A percentile compares a stretch with the other conserved stretches of the same genome.
These are phyloP conservation scores for Phytopythium kandeliae DNA, from an alignment of 352 stramenopile genomes.

Conservation along the genomic window DNA sequence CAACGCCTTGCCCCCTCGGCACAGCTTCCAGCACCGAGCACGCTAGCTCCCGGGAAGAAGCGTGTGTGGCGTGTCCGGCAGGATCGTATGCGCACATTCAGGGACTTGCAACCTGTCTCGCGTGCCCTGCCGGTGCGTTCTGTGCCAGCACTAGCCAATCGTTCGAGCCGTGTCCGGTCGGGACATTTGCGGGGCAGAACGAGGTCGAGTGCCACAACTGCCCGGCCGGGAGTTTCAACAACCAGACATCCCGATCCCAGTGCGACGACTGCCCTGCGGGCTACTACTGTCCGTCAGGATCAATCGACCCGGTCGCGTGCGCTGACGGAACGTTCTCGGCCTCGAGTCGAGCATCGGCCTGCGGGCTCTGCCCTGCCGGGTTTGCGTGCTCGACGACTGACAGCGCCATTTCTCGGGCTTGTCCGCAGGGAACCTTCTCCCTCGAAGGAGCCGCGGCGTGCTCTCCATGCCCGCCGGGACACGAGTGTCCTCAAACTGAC, in stretches of 20 bases:
- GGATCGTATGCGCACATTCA: slow-evolving; percentile 34
- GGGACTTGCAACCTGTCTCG: slow-evolving; percentile 26
- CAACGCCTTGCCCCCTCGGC: slow-evolving; percentile 30
- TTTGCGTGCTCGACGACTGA: neutral
- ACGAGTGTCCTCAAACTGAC: neutral
- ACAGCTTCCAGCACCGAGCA: slow-evolving; percentile 31
- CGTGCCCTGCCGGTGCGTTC: slow-evolving; percentile 34
- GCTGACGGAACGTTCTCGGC: slow-evolving; percentile 26
- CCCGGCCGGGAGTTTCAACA: slow-evolving; percentile 29
- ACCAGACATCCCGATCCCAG: slow-evolving; percentile 17
- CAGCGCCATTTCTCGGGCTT: neutral
- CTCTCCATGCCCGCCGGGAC: neutral
- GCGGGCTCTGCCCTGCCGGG: neutral
- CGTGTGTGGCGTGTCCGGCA: slow-evolving; percentile 31
- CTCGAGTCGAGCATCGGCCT: neutral
- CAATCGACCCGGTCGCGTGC: slow-evolving; percentile 22
- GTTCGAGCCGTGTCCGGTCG: slow-evolving; percentile 37
- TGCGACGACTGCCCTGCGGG: slow-evolving; percentile 38
- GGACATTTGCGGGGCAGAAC: slow-evolving; percentile 34
- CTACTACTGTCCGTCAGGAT: slow-evolving; percentile 34
- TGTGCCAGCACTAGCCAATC: slow-evolving; percentile 11
- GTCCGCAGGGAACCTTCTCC: neutral
- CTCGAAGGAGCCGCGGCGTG: neutral
- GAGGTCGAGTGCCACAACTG: slow-evolving; percentile 43
- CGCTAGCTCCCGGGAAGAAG: slow-evolving; percentile 10